Evolutionary conservation across 2,329 filamentous ascomycete genomes (phyloP), one percentile per base, ranked within the genome.

Genomic region (Apiospora marii): DNA sequence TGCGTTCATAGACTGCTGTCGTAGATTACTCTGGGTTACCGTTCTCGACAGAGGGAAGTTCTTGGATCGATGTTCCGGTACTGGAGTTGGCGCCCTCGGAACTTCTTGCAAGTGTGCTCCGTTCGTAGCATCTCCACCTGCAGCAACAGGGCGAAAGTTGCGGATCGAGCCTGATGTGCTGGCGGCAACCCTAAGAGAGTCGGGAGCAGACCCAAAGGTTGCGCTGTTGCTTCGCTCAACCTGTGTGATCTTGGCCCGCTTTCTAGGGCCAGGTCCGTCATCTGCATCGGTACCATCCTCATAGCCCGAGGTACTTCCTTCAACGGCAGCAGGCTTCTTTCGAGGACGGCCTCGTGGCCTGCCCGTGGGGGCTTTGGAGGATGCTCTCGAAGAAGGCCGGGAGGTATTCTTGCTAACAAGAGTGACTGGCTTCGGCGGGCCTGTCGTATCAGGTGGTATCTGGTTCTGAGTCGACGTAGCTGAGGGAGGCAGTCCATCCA

Each of bases 151-250:
- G 64, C 95, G 90, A 81, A 98, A 93, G 68, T 92, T 92, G 61
- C 96, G 93, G 73, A 98, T 87, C 6, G 95, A 98, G 58, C 94
- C 94, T 64, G 95, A 93, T 22, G 94, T 97, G 80, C 94, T 97
- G 67, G 96, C 96, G 73, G 94, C 92, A n/a, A 98, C 94, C 68
- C 95, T 90, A 37, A 98, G 86, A 4, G 94, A 97, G 68, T 96
- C 94, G 13, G 91, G 89, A 43, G 91, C 91, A 51, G 90, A 88
- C 70, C 92, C 93, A 77, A 98, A 93, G 30, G 90, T 90, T 74
- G 88, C 89, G 76, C 90, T 92, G 69, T 92, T 91, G n/a, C 91
- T 91, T 84, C 91, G 92, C 74, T 93, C 90, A 16, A 92, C 89
- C 79, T 92, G 90, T 27, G 91, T 94, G 34, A 92, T 90, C 79